phyloP scores from a whole-genome alignment of 1,284 basidiomycete species.

The Cryptococcus neoformans region DNA sequence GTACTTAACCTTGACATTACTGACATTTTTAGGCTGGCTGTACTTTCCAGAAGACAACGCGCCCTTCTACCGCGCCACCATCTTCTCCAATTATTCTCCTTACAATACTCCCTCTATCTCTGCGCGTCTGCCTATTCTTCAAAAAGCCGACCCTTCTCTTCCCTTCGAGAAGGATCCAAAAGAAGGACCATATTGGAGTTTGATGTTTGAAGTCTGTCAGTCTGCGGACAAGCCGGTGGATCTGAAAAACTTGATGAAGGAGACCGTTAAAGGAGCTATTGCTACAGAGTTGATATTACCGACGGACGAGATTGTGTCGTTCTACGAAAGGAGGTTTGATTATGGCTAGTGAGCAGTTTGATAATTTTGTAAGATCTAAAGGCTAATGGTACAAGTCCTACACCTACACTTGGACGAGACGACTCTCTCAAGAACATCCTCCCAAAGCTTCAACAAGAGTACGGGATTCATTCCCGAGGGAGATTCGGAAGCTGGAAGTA shows the following conservation, averaged over 20 bases:
- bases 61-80: constrained; percentile 57
- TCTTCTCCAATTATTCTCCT: constrained; percentile 57
- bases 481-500: constrained; percentile 56
- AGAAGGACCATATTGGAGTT: constrained; percentile 53
- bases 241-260: constrained; percentile 51
- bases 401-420: constrained; percentile 53
- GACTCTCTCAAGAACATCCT: constrained; percentile 51
- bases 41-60: constrained; percentile 54
- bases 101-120: constrained; percentile 52
- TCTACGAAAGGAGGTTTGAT: constrained; percentile 54
- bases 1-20: not conserved
- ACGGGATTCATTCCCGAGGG: constrained; percentile 52
- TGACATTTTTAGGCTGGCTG: constrained; percentile 27
- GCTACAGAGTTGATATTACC: constrained; percentile 52
- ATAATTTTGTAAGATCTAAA: not conserved
- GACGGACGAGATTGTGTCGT: constrained; percentile 54
- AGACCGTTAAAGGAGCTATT: constrained; percentile 54
- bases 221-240: constrained; percentile 54
- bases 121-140: constrained; percentile 51
- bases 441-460: constrained; percentile 49
- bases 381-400: constrained; percentile 42
- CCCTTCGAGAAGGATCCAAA: constrained; percentile 45
- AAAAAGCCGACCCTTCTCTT: constrained; percentile 51
- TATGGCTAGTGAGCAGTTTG: constrained; percentile 35
- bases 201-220: constrained; percentile 57